These are phyloP conservation scores for Aspergillus bombycis DNA, from an alignment of 2,329 filamentous ascomycete genomes.

Conservation along the genomic window DNA sequence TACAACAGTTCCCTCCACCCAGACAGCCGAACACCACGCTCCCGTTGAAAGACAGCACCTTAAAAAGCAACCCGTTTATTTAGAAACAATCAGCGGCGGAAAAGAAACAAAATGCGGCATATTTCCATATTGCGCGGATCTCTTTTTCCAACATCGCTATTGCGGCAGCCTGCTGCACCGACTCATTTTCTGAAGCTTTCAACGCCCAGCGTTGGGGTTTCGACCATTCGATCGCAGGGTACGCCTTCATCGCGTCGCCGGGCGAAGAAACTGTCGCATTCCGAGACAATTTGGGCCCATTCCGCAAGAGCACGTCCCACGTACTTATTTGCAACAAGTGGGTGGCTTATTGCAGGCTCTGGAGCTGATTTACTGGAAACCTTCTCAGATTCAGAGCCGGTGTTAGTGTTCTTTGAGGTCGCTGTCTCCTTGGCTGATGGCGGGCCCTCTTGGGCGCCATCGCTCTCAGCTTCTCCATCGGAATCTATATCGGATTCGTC, in stretches of 20 bases:
- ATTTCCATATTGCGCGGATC: neutral
- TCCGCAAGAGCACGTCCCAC: conserved; percentile 66
- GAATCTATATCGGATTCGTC: conserved; percentile 25
- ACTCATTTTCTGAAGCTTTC: conserved; percentile 60
- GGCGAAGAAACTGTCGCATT: conserved; percentile 67
- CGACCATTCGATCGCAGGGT: conserved; percentile 58
- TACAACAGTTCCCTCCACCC: neutral
- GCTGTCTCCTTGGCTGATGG: conserved; percentile 7
- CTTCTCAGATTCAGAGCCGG: conserved; percentile 11
- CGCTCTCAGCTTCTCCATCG: conserved; percentile 19
- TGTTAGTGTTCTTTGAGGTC: neutral
- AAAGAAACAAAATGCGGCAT: neutral
- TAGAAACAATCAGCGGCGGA: neutral
- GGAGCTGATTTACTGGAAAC: conserved; percentile 11
- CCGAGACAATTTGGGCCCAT: conserved; percentile 63
- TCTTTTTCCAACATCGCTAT: conserved; percentile 24
- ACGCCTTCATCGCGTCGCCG: conserved; percentile 65
- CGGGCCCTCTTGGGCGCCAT: conserved; percentile 11
- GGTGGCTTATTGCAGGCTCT: conserved; percentile 27
- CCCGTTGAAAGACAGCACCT: neutral
- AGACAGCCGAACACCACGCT: neutral
- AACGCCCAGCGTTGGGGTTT: conserved; percentile 65
- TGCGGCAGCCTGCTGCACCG: conserved; percentile 5
- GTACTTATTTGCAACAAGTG: conserved; percentile 55
- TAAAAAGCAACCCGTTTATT: neutral